A percentile compares a stretch with the other conserved stretches of the same genome.
Evolutionary conservation across 805 yeast genomes (phyloP).

Genomic region (Ogataea wickerhamii): DNA sequence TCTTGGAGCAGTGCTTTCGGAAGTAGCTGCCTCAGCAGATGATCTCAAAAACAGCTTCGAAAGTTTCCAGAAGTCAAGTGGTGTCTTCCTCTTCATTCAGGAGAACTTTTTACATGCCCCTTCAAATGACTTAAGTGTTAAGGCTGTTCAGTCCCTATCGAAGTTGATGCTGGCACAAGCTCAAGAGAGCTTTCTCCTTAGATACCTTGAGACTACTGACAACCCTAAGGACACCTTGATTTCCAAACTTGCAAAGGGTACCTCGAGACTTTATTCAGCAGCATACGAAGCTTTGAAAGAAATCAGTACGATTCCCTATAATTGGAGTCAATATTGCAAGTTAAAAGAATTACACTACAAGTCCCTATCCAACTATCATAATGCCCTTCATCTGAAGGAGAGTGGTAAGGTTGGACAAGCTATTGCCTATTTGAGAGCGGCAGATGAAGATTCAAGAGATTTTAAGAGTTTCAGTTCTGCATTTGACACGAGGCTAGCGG

Average conservation of each 20-base stretch:
- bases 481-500: conserved; percentile 28
- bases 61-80: conserved; percentile 70
- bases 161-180: conserved; percentile 79
- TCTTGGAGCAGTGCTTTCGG: conserved; percentile 60
- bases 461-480: conserved; percentile 19
- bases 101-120: conserved; percentile 91
- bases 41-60: conserved; percentile 59
- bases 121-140: conserved; percentile 66
- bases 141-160: conserved; percentile 60
- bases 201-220: conserved; percentile 45
- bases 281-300: conserved; percentile 45
- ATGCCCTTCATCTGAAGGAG: conserved; percentile 52
- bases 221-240: conserved; percentile 61
- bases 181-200: conserved; percentile 76
- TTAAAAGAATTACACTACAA: conserved; percentile 54
- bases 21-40: conserved; percentile 41
- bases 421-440: conserved; percentile 42
- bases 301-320: conserved; percentile 26
- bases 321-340: conserved; percentile 51
- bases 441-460: conserved; percentile 39
- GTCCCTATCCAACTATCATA: conserved; percentile 58
- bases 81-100: conserved; percentile 65
- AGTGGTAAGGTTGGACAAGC: conserved; percentile 69
- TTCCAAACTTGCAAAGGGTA: conserved; percentile 68
- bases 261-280: conserved; percentile 52